Base-by-base conservation (phyloP, 2,329 filamentous ascomycete species). In the Xylaria sp. region DNA sequence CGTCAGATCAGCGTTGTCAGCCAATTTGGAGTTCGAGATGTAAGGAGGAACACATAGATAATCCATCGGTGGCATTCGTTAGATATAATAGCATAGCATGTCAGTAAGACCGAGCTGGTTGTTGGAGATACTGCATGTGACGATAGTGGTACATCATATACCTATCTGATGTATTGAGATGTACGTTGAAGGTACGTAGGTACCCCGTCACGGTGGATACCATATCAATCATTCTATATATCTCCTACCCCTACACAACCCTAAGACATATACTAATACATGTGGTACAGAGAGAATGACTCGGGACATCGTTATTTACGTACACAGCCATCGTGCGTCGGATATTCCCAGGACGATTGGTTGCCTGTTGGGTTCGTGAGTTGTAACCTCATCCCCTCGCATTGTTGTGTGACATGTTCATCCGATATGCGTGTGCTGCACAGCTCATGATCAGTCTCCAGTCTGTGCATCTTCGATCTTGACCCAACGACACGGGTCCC, bases 401-500 rank as follows among this genome's bases (percentile, higher is more conserved):
- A 40, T 40, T 51, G 15, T 33, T 33, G 48, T 51, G 46, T 28
- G 23, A 36, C 28, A 7, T 28, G 23, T 15, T 28, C 46, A 20
- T 42, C 59, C 20, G 26, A 28, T 38, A 42, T 40, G 26, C 54
- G 20, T n/a, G 36, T 13, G 6, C 4, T 28, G 20, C 42, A 40
- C 20, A 15, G 26, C 46, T 62, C 59, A 59, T 58, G 59, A 31
- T 36, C 61, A 6, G 28, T 38, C 26, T 38, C 44, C 44, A 46
- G 59, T 63, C 59, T 53, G 65, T 67, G 61, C 65, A 65, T 63
- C 58, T 54, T 58, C 49, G 54, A 70, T 68, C 68, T 70, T 23
- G 68, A 68, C 68, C 68, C 69, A 65, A 36, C 53, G 13, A 40
- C 64, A 59, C 66, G 69, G 69, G 20, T 58, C 60, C 56, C 49